phyloP scores from a whole-genome alignment of 192 early-diverging fungal genomes.

The Rhizophagus clarus region DNA sequence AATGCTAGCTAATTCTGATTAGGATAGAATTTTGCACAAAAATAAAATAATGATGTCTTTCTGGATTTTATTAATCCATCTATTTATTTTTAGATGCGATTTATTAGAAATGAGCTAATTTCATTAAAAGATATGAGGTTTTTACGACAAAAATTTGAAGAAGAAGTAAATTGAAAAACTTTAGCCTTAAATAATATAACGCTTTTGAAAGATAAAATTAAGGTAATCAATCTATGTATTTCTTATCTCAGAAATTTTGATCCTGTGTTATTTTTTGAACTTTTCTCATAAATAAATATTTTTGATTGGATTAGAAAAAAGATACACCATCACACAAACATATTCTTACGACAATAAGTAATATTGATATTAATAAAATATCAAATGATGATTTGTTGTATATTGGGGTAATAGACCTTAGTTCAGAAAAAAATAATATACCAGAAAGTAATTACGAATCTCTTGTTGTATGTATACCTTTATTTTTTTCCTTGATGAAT shows the following conservation, averaged over 20 bases:
- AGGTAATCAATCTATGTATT: not conserved
- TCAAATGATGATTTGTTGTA: conserved; percentile 7
- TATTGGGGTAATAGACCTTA: conserved; percentile 26
- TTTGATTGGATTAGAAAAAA: conserved; percentile 7
- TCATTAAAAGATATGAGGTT: conserved; percentile 24
- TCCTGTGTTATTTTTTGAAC: not conserved
- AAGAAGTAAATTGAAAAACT: conserved; percentile 18
- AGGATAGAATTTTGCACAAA: not conserved
- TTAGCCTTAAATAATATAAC: not conserved
- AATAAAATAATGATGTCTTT: conserved; percentile 9
- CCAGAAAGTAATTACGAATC: conserved; percentile 3
- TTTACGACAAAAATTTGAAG: not conserved
- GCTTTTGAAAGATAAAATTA: conserved; percentile 8
- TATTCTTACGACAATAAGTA: conserved; percentile 12
- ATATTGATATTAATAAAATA: conserved; percentile 9
- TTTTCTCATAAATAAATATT: not conserved
- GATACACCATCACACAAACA: not conserved
- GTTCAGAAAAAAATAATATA: conserved; percentile 20
- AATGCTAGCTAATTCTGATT: conserved; percentile 4
- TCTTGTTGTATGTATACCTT: conserved; percentile 3
- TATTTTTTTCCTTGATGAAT: not conserved
- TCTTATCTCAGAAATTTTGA: not conserved
- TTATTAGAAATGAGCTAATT: conserved; percentile 6
- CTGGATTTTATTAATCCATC: conserved; percentile 14
- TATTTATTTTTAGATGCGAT: conserved; percentile 20